Conservation (phyloP, 192 early-diverging fungal genomes). For the Coemansia sp. region DNA sequence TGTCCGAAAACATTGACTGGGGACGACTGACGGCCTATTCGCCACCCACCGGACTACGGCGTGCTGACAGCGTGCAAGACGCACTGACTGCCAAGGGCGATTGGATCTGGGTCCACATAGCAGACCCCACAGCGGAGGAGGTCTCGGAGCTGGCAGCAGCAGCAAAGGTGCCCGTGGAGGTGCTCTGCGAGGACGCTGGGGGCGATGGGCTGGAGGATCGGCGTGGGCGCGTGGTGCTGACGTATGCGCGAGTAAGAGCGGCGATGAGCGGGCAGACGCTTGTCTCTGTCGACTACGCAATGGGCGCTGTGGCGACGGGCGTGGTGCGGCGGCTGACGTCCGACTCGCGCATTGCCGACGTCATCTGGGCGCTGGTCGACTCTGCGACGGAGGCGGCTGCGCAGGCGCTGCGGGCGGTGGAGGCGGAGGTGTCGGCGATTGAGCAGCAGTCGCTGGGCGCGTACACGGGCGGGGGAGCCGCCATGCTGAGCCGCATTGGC, state of each 20-base stretch:
- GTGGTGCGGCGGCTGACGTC: background rate
- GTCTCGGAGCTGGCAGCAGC: conserved; percentile 60
- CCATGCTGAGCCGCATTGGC: conserved; percentile 77
- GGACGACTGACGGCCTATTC: background rate
- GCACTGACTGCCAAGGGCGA: background rate
- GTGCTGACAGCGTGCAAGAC: background rate
- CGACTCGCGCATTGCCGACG: conserved; percentile 42
- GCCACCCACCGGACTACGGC: background rate
- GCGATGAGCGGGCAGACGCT: background rate
- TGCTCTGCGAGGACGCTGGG: background rate
- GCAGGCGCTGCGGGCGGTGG: conserved; percentile 63
- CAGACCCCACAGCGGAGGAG: conserved; percentile 63
- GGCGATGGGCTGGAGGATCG: conserved; percentile 24
- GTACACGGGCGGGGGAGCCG: conserved; percentile 37
- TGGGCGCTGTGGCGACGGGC: conserved; percentile 1
- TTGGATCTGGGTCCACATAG: conserved; percentile 66
- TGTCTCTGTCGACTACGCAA: background rate
- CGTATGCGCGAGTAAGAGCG: conserved; percentile 4
- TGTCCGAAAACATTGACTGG: background rate
- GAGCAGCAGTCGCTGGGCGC: conserved; percentile 11
- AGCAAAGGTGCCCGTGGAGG: background rate
- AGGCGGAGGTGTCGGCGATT: conserved; percentile 64
- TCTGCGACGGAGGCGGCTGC: conserved; percentile 75
- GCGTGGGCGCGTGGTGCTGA: conserved; percentile 8
- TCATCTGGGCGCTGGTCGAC: conserved; percentile 71